Evolutionary conservation across 352 stramenopile species (phyloP).

Genomic region (Aphanomyces stellatus): DNA sequence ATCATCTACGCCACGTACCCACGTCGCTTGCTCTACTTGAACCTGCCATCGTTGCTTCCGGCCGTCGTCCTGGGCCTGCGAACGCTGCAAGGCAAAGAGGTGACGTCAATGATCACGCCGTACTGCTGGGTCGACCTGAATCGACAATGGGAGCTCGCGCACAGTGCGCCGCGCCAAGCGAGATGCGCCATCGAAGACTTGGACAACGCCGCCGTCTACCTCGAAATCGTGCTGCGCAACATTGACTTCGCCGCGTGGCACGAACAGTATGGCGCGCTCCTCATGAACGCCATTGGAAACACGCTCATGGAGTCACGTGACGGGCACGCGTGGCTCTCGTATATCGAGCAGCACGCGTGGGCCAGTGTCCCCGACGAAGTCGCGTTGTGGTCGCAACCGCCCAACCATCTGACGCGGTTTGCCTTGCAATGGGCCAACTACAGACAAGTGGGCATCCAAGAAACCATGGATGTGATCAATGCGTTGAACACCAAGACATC

Average conservation of each 20-base stretch:
- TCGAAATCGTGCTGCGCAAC: slow-evolving; percentile 10
- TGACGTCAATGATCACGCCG: neutral
- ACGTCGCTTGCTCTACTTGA: neutral
- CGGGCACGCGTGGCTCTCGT: neutral
- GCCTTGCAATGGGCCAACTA: slow-evolving; percentile 4
- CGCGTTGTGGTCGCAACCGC: neutral
- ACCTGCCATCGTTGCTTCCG: neutral
- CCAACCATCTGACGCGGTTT: neutral
- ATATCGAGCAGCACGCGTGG: neutral
- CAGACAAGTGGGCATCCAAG: neutral
- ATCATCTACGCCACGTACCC: neutral
- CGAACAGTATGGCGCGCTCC: neutral
- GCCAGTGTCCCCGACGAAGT: neutral
- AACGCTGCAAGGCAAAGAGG: neutral
- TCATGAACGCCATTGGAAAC: neutral
- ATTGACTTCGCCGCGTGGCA: neutral
- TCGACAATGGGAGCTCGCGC: neutral
- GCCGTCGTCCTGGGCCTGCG: neutral
- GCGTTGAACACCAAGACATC: neutral
- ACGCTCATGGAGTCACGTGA: neutral
- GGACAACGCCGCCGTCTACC: slow-evolving; percentile 6
- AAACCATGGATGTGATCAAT: slow-evolving; percentile 5
- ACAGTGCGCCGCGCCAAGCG: neutral
- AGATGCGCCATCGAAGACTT: neutral
- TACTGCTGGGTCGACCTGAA: slow-evolving; percentile 14